Evolutionary conservation across 78 protist species (phyloP).

Genomic region (Pirum gemmata): DNA sequence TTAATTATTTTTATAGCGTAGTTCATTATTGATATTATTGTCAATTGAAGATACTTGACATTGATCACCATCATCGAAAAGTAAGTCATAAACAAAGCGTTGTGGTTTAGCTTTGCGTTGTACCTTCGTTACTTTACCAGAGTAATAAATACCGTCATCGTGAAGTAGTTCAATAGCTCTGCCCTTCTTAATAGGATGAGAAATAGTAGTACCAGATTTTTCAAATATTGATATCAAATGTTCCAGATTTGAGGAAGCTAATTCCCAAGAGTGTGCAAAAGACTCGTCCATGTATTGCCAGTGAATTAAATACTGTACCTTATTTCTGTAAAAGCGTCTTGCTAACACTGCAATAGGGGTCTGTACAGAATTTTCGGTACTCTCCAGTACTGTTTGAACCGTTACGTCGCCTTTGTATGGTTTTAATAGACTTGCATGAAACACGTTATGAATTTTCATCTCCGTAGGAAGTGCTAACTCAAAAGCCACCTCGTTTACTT

Average conservation of each 20-base stretch:
- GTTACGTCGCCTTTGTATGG: background rate
- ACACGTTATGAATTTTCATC: background rate
- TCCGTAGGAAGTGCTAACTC: background rate
- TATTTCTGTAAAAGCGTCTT: background rate
- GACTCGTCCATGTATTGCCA: background rate
- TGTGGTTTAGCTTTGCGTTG: background rate
- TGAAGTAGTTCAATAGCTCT: background rate
- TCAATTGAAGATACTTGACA: background rate
- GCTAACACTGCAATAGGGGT: too few relatives aligned
- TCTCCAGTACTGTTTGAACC: background rate
- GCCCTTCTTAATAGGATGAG: background rate
- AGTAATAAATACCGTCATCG: background rate
- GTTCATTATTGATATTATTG: background rate
- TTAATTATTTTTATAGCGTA: too few relatives aligned
- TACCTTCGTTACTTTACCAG: background rate
- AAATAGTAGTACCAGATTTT: background rate
- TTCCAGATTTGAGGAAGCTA: background rate
- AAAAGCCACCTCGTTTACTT: background rate
- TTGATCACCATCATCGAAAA: background rate
- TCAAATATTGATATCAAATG: background rate
- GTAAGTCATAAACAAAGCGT: background rate
- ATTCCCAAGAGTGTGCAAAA: background rate
- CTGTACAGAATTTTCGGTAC: background rate
- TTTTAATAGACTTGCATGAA: background rate
- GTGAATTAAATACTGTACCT: background rate